These are phyloP conservation scores for Acer yangbiense DNA, from an alignment of 345 rosid species.

Conservation along the genomic window DNA sequence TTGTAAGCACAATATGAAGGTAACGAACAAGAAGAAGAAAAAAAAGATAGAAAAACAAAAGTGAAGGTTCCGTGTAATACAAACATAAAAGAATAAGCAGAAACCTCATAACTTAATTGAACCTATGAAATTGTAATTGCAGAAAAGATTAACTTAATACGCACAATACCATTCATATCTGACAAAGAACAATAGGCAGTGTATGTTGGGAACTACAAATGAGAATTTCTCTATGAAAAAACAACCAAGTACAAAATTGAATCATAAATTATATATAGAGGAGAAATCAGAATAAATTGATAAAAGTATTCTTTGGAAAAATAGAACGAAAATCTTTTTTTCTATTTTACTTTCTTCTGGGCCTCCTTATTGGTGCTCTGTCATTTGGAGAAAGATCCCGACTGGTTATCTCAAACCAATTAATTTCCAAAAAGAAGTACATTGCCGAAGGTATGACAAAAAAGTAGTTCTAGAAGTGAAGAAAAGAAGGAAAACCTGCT, in stretches of 20 bases:
- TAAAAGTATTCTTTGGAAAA: background rate
- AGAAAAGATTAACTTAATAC: background rate
- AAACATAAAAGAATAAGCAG: background rate
- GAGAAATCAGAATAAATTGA: background rate
- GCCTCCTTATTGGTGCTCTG: background rate
- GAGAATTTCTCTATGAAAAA: background rate
- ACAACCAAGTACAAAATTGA: background rate
- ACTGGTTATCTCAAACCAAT: background rate
- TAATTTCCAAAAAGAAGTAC: too few species aligned
- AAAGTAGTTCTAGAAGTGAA: background rate
- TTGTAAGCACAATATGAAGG: constrained; percentile 8
- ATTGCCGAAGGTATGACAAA: background rate
- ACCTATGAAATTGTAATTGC: background rate
- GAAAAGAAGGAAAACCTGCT: background rate
- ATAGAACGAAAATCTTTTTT: background rate
- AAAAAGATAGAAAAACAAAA: background rate
- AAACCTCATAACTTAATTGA: background rate
- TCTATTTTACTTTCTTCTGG: background rate
- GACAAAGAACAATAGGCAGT: background rate
- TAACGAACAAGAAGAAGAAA: too few species aligned
- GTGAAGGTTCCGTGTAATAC: background rate
- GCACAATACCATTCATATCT: background rate
- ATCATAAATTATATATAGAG: background rate
- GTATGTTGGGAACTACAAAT: background rate
- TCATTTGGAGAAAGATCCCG: background rate